These are phyloP conservation scores for Skeletonema costatum DNA, from an alignment of 108 stramenopile genomes.

Conservation along the genomic window DNA sequence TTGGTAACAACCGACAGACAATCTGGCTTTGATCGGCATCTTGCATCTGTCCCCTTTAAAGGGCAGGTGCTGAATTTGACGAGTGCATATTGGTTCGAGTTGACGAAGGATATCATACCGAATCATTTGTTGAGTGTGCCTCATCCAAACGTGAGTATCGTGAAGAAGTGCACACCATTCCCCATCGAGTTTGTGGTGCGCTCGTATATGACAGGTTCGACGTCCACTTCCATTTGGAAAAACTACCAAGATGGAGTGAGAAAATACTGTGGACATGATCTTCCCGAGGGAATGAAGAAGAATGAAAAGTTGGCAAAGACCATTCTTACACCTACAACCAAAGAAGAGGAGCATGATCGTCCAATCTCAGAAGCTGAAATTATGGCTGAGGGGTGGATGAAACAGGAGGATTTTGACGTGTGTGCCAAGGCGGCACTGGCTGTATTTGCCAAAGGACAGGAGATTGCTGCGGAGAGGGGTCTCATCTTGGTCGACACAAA, in stretches of 20 bases:
- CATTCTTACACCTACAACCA: slow-evolving; percentile 97
- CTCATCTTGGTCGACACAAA: slow-evolving; percentile 99
- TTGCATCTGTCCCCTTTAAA: slow-evolving; percentile 96
- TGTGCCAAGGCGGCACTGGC: slow-evolving; percentile 77
- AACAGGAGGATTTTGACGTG: slow-evolving; percentile 78
- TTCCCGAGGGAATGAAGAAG: slow-evolving; percentile 96
- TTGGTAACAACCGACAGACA: slow-evolving; percentile 98
- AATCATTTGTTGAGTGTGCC: slow-evolving; percentile 93
- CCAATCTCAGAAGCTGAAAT: slow-evolving; percentile 94
- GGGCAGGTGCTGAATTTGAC: slow-evolving; percentile 95
- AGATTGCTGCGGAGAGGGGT: slow-evolving; percentile 84
- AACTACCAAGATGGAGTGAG: slow-evolving; percentile 95
- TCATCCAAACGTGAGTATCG: slow-evolving; percentile 94
- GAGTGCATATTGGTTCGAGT: slow-evolving; percentile 95
- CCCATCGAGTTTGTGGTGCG: slow-evolving; percentile 98
- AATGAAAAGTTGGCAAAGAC: slow-evolving; percentile 85
- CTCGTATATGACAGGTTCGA: slow-evolving; percentile 96
- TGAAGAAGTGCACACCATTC: slow-evolving; percentile 92
- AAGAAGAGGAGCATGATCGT: slow-evolving; percentile 96
- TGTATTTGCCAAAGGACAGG: slow-evolving; percentile 87
- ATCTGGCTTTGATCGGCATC: slow-evolving; percentile 96
- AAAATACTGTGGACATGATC: slow-evolving; percentile 92
- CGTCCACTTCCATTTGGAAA: slow-evolving; percentile 98
- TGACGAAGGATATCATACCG: slow-evolving; percentile 87
- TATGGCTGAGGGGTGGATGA: slow-evolving; percentile 89